Percentiles rank a stretch among this genome's conserved stretches.
Evolutionary conservation across 1,284 basidiomycete species (phyloP).

Genomic region (Naganishia albida): DNA sequence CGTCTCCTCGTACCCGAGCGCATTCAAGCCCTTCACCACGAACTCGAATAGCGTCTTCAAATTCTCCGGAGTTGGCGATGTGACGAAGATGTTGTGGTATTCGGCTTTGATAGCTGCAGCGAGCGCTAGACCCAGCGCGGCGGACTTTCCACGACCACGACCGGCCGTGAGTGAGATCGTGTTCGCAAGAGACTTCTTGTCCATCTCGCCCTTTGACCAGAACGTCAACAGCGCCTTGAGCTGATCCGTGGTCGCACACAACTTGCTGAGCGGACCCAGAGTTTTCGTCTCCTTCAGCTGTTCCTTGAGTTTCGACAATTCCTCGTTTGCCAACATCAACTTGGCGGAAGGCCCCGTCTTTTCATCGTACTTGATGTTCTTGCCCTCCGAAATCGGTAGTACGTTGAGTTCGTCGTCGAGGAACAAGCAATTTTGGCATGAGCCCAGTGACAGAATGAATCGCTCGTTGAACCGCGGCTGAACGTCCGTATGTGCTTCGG

Average conservation of each 20-base stretch:
- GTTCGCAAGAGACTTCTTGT: constrained; percentile 88
- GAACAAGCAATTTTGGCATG: constrained; percentile 85
- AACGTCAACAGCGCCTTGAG: constrained; percentile 87
- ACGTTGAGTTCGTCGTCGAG: constrained; percentile 98
- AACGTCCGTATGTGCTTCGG: constrained; percentile 84
- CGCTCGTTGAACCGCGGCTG: constrained; percentile 97
- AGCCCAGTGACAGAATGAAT: constrained; percentile 90
- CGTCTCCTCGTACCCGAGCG: constrained; percentile 94
- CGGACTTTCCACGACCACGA: constrained; percentile 95
- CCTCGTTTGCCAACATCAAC: constrained; percentile 54
- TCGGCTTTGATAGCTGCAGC: constrained; percentile 91
- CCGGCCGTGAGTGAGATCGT: constrained; percentile 94
- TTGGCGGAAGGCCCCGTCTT: constrained; percentile 48
- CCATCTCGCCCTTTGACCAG: constrained; percentile 74
- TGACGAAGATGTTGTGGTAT: constrained; percentile 98
- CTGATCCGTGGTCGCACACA: constrained; percentile 92
- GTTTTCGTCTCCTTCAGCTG: constrained; percentile 81
- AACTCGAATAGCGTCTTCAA: constrained; percentile 98
- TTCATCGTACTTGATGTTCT: constrained; percentile 78
- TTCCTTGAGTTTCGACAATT: constrained; percentile 79
- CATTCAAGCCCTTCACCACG: constrained; percentile 95
- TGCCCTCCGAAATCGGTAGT: constrained; percentile 91
- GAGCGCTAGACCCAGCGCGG: constrained; percentile 89
- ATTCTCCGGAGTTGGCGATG: constrained; percentile 96
- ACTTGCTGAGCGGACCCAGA: constrained; percentile 82